A percentile compares a stretch with the other conserved stretches of the same genome.
Evolutionary conservation across 1,139 yeast species (phyloP).

Genomic region (Magnusiomyces sp.): DNA sequence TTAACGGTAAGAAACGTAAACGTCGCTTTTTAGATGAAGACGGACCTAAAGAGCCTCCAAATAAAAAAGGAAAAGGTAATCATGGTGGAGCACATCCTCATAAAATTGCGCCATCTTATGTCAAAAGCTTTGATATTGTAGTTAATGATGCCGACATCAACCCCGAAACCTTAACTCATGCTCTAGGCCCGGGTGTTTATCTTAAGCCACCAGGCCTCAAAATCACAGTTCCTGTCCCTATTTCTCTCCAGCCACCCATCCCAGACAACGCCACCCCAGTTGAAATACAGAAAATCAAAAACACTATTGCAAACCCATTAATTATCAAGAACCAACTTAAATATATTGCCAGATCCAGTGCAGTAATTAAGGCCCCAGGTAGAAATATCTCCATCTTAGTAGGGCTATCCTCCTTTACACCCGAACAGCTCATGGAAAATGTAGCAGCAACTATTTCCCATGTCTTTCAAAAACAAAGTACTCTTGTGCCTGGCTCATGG

Average conservation of each 20-base stretch:
- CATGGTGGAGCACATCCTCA: slow-evolving; percentile 7
- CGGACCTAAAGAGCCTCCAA: not conserved
- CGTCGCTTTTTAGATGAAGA: slow-evolving; percentile 4
- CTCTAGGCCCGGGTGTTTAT: slow-evolving; percentile 21
- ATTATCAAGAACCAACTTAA: slow-evolving; percentile 21
- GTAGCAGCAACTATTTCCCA: slow-evolving; percentile 18
- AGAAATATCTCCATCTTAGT: slow-evolving; percentile 22
- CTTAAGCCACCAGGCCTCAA: slow-evolving; percentile 19
- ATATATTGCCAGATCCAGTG: slow-evolving; percentile 20
- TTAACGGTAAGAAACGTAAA: not conserved
- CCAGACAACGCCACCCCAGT: slow-evolving; percentile 16
- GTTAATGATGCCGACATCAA: slow-evolving; percentile 21
- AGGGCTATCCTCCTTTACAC: slow-evolving; percentile 19
- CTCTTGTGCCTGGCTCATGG: slow-evolving; percentile 16
- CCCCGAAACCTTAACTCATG: slow-evolving; percentile 18
- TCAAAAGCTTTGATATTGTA: slow-evolving; percentile 20
- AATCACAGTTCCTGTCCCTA: slow-evolving; percentile 23
- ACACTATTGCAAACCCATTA: slow-evolving; percentile 18
- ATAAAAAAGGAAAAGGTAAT: not conserved
- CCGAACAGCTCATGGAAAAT: slow-evolving; percentile 21
- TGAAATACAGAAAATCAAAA: slow-evolving; percentile 11
- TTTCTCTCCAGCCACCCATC: slow-evolving; percentile 15
- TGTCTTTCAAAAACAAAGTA: slow-evolving; percentile 12
- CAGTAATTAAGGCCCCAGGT: slow-evolving; percentile 21
- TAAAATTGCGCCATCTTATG: slow-evolving; percentile 14